Conservation (phyloP, 2,329 filamentous ascomycete species). For the Monosporascus sp. region DNA sequence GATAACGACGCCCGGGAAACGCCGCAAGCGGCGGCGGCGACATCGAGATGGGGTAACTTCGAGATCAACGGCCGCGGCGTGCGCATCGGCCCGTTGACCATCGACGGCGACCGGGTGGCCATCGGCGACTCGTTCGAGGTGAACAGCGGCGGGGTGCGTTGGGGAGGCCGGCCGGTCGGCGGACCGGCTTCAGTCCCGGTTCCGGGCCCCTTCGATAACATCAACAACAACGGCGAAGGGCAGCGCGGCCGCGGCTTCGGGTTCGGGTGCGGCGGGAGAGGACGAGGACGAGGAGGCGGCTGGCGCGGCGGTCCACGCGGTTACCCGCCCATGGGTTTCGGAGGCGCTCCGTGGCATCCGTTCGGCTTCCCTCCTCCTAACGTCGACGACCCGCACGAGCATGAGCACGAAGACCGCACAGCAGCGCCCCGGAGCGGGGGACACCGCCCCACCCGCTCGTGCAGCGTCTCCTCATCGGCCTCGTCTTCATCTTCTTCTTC, state of each 20-base stretch:
- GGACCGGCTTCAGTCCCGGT: conserved; percentile 28
- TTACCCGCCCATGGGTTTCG: too few species aligned
- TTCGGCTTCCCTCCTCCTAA: not conserved
- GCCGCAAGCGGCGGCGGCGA: conserved; percentile 2
- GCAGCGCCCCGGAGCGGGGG: too few species aligned
- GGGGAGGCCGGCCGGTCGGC: conserved; percentile 40
- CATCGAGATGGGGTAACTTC: conserved; percentile 8
- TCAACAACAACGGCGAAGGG: not conserved
- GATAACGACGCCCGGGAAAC: not conserved
- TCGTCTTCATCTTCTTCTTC: conserved; percentile 11
- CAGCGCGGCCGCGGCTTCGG: not conserved
- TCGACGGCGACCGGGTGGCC: conserved; percentile 39
- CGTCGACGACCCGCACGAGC: too few species aligned
- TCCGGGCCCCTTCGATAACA: not conserved
- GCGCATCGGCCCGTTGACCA: conserved; percentile 32
- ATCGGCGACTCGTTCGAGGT: conserved; percentile 39
- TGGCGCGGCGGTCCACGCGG: not conserved
- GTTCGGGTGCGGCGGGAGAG: not conserved
- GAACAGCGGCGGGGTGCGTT: conserved; percentile 39
- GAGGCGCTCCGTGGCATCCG: not conserved
- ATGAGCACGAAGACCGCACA: too few species aligned
- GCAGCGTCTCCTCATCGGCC: too few species aligned
- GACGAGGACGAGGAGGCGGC: conserved; percentile 1
- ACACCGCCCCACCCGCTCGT: too few species aligned
- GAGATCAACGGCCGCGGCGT: conserved; percentile 21